A percentile compares a stretch with the other conserved stretches of the same genome.
phyloP scores from a whole-genome alignment of 192 early-diverging fungal species.

The Backusella psychrophila region DNA sequence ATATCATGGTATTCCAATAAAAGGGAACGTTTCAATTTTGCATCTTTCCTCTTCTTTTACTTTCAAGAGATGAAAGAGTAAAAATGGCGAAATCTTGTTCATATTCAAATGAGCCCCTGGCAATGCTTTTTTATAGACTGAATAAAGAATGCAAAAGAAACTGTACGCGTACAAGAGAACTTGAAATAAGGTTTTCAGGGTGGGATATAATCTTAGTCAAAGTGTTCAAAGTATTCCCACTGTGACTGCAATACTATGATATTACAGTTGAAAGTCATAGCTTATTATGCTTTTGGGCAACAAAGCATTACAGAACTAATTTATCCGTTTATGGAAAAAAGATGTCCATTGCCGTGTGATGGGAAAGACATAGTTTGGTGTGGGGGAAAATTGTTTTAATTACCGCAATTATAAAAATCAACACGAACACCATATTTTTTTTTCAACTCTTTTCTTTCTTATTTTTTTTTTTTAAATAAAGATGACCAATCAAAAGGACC shows the following conservation, averaged over 20 bases:
- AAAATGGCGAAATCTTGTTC: neutral
- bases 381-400: neutral
- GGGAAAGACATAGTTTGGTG: neutral
- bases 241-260: neutral
- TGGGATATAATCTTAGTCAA: neutral
- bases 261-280: neutral
- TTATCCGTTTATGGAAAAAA: conserved; percentile 5
- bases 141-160: neutral
- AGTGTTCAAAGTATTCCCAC: neutral
- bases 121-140: neutral
- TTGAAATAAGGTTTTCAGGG: neutral
- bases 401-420: neutral
- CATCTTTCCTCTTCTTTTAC: neutral
- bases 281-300: conserved; percentile 1
- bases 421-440: neutral
- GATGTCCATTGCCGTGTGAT: neutral
- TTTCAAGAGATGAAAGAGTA: neutral
- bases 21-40: neutral
- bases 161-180: neutral
- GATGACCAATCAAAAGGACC: conserved; percentile 13
- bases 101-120: neutral
- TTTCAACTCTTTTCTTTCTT: neutral
- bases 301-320: neutral
- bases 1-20: neutral
- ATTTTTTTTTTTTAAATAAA: neutral